A percentile compares a stretch with the other conserved stretches of the same genome.
Evolutionary conservation across 2,329 filamentous ascomycete species (phyloP).

Genomic region (Ophioceras dolichostomum): DNA sequence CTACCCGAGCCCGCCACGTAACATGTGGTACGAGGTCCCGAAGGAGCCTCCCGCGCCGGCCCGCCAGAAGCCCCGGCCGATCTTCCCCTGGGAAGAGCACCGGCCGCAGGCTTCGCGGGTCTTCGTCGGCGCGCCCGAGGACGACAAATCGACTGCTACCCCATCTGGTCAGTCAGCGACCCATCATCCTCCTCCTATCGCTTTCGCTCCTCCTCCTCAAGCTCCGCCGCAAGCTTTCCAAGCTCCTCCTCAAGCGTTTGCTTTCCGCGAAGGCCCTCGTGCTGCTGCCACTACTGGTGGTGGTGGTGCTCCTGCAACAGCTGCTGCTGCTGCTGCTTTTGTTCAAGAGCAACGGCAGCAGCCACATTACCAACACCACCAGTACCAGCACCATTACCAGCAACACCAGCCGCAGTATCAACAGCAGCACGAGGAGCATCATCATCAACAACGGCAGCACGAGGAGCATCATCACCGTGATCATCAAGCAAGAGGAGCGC

Average conservation of each 20-base stretch:
- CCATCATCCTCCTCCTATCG: too few relatives aligned
- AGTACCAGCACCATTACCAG: conserved; percentile 7
- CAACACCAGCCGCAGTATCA: conserved; percentile 1
- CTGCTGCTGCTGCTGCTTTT: too few relatives aligned
- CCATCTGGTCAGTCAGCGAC: conserved; percentile 15
- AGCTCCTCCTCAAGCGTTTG: too few relatives aligned
- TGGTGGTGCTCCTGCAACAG: too few relatives aligned
- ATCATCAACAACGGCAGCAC: background rate
- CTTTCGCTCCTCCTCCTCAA: too few relatives aligned
- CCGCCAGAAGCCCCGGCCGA: conserved; percentile 46
- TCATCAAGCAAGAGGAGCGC: conserved; percentile 6
- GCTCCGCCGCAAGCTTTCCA: too few relatives aligned
- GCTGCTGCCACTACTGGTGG: conserved; percentile 6
- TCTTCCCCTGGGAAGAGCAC: conserved; percentile 85
- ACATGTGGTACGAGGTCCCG: conserved; percentile 84
- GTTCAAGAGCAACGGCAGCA: too few relatives aligned
- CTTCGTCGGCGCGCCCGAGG: too few relatives aligned
- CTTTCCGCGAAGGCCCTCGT: too few relatives aligned
- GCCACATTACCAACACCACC: too few relatives aligned
- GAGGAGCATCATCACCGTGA: background rate
- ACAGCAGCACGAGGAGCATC: background rate
- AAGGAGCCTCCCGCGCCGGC: conserved; percentile 41
- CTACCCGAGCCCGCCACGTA: conserved; percentile 72
- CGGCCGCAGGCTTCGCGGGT: conserved; percentile 51
- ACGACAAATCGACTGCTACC: conserved; percentile 22